Conservation (phyloP, 2,329 filamentous ascomycete genomes). For the Grosmannia serpens region DNA sequence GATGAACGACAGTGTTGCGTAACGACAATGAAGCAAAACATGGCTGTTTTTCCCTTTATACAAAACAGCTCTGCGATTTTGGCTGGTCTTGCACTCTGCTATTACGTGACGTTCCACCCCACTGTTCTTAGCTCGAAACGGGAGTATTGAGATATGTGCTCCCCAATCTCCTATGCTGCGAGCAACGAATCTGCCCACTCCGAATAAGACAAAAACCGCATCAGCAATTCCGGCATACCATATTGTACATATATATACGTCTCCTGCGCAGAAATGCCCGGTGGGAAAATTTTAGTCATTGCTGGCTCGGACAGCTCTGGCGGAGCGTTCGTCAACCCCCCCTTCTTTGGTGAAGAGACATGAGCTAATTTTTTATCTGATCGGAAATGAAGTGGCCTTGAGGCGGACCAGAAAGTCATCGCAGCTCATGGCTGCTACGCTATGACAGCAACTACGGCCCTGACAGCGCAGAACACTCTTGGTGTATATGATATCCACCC, state of each 20-base stretch:
- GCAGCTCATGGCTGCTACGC: constrained; percentile 88
- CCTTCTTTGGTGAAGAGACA: neutral
- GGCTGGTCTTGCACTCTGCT: neutral
- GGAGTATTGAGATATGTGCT: neutral
- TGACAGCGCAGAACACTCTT: constrained; percentile 91
- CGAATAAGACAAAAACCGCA: neutral
- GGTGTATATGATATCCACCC: constrained; percentile 74
- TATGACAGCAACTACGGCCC: constrained; percentile 87
- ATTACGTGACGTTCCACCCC: neutral
- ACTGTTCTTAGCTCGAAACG: neutral
- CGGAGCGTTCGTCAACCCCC: constrained; percentile 52
- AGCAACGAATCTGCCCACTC: neutral
- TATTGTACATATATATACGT: neutral
- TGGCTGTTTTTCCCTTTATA: neutral
- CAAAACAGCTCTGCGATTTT: neutral
- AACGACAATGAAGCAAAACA: neutral
- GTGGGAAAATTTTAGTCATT: constrained; percentile 59
- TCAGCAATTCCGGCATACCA: too few relatives aligned
- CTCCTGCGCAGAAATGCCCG: constrained; percentile 7
- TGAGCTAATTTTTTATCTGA: neutral
- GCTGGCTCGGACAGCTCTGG: constrained; percentile 87
- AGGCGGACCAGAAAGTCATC: constrained; percentile 92
- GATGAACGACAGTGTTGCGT: neutral
- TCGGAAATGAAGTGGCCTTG: constrained; percentile 55
- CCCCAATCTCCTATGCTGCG: neutral